Evolutionary conservation across 495 filamentous ascomycete genomes (phyloP).

Genomic region (Podospora comata): DNA sequence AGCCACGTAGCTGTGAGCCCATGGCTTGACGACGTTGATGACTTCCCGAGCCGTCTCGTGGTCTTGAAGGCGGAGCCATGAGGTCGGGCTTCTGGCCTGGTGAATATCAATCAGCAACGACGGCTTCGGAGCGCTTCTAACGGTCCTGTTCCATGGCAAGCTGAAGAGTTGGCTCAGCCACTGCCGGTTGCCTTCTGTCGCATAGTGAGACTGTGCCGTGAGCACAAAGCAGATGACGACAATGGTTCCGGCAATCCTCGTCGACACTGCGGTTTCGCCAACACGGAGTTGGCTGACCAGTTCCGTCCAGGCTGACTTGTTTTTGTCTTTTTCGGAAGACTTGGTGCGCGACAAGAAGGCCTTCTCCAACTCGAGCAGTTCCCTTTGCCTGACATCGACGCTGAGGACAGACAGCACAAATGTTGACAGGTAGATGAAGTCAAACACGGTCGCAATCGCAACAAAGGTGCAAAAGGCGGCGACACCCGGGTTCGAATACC

Average conservation of each 20-base stretch:
- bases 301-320: conserved; percentile 48
- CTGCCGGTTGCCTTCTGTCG: conserved; percentile 48
- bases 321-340: conserved; percentile 13
- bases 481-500: conserved; percentile 49
- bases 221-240: conserved; percentile 60
- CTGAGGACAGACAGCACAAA: conserved; percentile 72
- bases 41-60: conserved; percentile 69
- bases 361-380: conserved; percentile 54
- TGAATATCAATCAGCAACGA: conserved; percentile 52
- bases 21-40: conserved; percentile 63
- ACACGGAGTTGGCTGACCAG: conserved; percentile 47
- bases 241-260: conserved; percentile 58
- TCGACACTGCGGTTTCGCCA: conserved; percentile 53
- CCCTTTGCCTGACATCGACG: conserved; percentile 67
- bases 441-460: conserved; percentile 63
- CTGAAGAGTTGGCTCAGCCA: conserved; percentile 40
- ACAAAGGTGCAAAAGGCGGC: conserved; percentile 67
- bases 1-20: conserved; percentile 62
- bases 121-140: conserved; percentile 34
- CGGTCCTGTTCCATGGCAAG: conserved; percentile 25
- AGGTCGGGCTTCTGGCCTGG: conserved; percentile 63
- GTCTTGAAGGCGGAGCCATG: conserved; percentile 70
- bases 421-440: conserved; percentile 66
- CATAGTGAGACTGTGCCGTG: conserved; percentile 64
- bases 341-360: conserved; percentile 38